These are phyloP conservation scores for Aspergillus sp. DNA, from an alignment of 2,329 filamentous ascomycete species.

Conservation along the genomic window DNA sequence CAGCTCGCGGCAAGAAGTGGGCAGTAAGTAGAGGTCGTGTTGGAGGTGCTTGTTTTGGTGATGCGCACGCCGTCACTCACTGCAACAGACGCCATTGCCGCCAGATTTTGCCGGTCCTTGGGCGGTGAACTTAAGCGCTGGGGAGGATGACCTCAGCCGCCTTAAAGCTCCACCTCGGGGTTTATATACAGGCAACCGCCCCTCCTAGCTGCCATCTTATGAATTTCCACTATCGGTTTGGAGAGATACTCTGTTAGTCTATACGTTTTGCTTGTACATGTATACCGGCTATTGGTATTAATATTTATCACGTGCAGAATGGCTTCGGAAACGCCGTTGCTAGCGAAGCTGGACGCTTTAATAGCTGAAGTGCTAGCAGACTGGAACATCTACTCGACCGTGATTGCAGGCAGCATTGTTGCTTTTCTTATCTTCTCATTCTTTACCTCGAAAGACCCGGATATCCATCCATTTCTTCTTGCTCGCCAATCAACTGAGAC, in stretches of 20 bases:
- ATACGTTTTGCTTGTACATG: background rate
- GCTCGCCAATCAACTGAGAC: constrained; percentile 74
- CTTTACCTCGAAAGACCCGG: constrained; percentile 67
- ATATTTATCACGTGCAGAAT: constrained; percentile 18
- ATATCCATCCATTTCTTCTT: constrained; percentile 86
- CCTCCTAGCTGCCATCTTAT: background rate
- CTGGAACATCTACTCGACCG: constrained; percentile 76
- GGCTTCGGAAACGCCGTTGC: constrained; percentile 44
- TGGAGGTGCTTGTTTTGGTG: constrained; percentile 14
- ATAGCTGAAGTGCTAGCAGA: constrained; percentile 64
- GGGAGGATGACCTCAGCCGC: background rate
- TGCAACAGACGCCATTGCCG: constrained; percentile 16
- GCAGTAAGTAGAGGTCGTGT: background rate
- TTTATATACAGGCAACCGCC: background rate
- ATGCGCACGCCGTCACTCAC: constrained; percentile 4
- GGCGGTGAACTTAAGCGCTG: background rate
- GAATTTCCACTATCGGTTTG: background rate
- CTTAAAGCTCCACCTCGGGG: background rate
- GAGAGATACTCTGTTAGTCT: background rate
- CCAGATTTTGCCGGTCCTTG: constrained; percentile 8
- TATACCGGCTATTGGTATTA: background rate
- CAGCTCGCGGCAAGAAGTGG: background rate
- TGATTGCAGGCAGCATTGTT: constrained; percentile 60
- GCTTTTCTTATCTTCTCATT: constrained; percentile 65
- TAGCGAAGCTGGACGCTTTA: constrained; percentile 65